Conservation (phyloP, 257 asterid species). For the Nicotiana paniculata region DNA sequence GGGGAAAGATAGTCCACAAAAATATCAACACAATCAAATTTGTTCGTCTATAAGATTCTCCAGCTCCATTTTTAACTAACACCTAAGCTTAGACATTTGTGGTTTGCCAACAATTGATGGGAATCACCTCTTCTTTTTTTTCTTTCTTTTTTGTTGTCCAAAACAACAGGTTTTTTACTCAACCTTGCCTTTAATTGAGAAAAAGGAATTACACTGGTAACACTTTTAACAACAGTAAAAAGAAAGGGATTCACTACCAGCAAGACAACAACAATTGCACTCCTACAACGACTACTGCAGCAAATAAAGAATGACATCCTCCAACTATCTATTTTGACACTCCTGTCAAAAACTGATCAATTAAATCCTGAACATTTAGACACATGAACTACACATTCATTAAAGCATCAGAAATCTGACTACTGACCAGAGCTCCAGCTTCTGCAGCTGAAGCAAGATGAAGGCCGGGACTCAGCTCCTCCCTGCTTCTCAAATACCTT, state of each 20-base stretch:
- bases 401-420: conserved; percentile 15
- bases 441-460: conserved; percentile 98
- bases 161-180: not conserved
- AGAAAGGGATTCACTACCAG: not conserved
- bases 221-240: not conserved
- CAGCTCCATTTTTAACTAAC: not conserved
- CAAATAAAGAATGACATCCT: not conserved
- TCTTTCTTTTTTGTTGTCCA: not conserved
- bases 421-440: conserved; percentile 92
- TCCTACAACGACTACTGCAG: not conserved
- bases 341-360: not conserved
- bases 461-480: conserved; percentile 66
- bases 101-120: not conserved
- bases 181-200: not conserved
- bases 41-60: not conserved
- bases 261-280: not conserved
- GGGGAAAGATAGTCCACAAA: not conserved
- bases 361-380: not conserved
- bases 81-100: not conserved
- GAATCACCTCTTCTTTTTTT: not conserved
- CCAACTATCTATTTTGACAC: not conserved
- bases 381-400: not conserved
- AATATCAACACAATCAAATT: not conserved
- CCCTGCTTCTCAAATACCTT: conserved; percentile 62
- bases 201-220: not conserved